These are phyloP conservation scores for Neopestalotiopsis rosae DNA, from an alignment of 2,329 filamentous ascomycete genomes.

Conservation along the genomic window DNA sequence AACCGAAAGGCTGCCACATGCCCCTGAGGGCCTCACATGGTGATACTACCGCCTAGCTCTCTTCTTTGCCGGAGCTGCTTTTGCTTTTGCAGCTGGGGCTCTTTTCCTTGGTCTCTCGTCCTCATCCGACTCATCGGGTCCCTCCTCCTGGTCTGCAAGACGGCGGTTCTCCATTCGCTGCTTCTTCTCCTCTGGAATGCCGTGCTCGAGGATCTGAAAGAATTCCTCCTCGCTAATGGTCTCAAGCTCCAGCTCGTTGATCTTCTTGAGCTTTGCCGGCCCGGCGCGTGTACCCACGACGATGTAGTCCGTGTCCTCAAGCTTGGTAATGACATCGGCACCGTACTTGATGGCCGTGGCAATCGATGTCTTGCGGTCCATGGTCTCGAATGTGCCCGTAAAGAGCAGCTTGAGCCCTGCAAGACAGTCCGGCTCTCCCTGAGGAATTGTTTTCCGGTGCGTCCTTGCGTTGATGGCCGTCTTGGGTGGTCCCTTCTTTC, in stretches of 20 bases:
- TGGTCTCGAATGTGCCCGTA: conserved; percentile 24
- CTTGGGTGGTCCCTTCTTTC: conserved; percentile 15
- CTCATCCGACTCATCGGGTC: conserved; percentile 18
- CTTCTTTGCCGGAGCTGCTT: conserved; percentile 14
- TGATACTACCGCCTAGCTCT: conserved; percentile 13
- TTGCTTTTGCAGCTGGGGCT: background rate
- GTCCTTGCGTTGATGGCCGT: conserved; percentile 21
- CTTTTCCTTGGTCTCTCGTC: conserved; percentile 6
- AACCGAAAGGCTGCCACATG: background rate
- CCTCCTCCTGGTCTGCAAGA: conserved; percentile 20
- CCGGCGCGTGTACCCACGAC: conserved; percentile 22
- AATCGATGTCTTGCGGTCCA: conserved; percentile 24
- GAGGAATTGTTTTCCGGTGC: conserved; percentile 23
- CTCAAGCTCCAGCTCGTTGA: conserved; percentile 23
- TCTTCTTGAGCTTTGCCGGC: conserved; percentile 21
- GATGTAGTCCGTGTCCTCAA: conserved; percentile 25
- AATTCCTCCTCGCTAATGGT: conserved; percentile 24
- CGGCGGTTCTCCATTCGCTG: conserved; percentile 20
- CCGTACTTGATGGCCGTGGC: conserved; percentile 35
- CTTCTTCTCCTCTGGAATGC: conserved; percentile 21
- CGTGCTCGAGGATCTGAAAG: conserved; percentile 24
- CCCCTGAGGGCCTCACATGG: background rate
- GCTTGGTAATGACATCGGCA: conserved; percentile 22
- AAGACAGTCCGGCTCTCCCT: conserved; percentile 20
- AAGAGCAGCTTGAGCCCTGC: conserved; percentile 22